Evolutionary conservation across 345 rosid genomes (phyloP), one percentile per base, ranked within the genome.

Genomic region (Moringa oleifera): DNA sequence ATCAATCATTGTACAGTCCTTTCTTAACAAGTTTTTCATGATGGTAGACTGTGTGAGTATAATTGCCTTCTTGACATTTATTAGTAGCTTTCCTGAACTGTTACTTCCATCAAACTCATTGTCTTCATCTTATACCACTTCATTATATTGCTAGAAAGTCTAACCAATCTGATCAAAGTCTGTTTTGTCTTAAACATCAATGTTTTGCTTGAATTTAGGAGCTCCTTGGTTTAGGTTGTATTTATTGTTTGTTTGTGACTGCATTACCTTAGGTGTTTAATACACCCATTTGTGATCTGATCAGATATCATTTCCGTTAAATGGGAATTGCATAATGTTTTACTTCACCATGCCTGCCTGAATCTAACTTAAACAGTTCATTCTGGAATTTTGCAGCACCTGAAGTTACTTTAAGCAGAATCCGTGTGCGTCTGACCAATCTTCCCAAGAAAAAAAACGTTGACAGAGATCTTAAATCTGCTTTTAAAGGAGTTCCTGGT

Each of bases 401-500:
- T 56, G 83, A 75, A 73, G 84, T 53, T 25, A 63, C 67, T 68
- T 75, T 79, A 20, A 72, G 62, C 62, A 83, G 90, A 33, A 58
- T 80, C 28, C 83, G 83, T 60, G 94, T 93, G 28, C 82, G 76
- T 41, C 69, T 90, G 51, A 23, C 53, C 17, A 83, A 87, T 77
- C 90, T 93, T 60, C 98, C 98, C 0, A 93, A 80, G 96, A 93
- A 93, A 77, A 93, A 80, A 89, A 93, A 90, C 52, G 69, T 93
- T 62, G 86, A 83, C 23, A 81, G 95, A 68, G 97, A 93, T 84
- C 79, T 93, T 56, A 75, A 81, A 69, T 67, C 59, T 62, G 90
- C 94, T 54, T 93, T 87, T 59, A 65, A 81, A 69, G 94, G 74
- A 31, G 81, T 83, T 23, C 71, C 72, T 60, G 96, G 98, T 20